These are phyloP conservation scores for Erigeron canadensis DNA, from an alignment of 129 eudicot genomes.

Conservation along the genomic window DNA sequence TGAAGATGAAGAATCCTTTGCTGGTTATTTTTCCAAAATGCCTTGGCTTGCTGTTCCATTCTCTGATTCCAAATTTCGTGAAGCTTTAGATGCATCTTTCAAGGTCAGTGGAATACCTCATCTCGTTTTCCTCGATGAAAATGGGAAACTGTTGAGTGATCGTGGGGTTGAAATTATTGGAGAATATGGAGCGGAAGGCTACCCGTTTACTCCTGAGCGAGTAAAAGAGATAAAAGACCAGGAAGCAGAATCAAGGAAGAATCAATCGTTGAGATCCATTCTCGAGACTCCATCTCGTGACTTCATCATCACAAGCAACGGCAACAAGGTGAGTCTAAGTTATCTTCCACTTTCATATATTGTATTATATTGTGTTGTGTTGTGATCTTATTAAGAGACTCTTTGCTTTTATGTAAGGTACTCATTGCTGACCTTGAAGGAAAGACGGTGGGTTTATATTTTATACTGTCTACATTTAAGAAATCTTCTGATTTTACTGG, in stretches of 20 bases:
- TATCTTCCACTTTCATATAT: not conserved
- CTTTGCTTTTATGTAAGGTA: constrained; percentile 39
- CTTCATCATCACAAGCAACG: constrained; percentile 49
- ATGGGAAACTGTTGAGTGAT: constrained; percentile 46
- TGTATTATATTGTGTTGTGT: not conserved
- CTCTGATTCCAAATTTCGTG: constrained; percentile 52
- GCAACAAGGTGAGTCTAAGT: constrained; percentile 41
- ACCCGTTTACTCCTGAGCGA: constrained; percentile 64
- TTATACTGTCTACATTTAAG: constrained; percentile 34
- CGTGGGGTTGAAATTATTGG: constrained; percentile 46
- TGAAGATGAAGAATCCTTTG: constrained; percentile 57
- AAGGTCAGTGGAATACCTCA: constrained; percentile 67
- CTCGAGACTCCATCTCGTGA: constrained; percentile 48
- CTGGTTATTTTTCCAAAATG: constrained; percentile 70
- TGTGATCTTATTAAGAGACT: not conserved
- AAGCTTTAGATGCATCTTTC: constrained; percentile 43
- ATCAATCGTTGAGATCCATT: constrained; percentile 56
- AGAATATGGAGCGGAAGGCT: constrained; percentile 65
- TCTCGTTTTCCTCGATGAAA: constrained; percentile 59
- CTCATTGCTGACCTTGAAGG: constrained; percentile 75
- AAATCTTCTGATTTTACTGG: constrained; percentile 38
- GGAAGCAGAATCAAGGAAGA: constrained; percentile 59
- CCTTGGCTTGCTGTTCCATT: constrained; percentile 91
- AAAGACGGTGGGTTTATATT: constrained; percentile 65
- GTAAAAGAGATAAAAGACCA: constrained; percentile 47